phyloP scores from a whole-genome alignment of 2,329 filamentous ascomycete species.

The Lasiodiplodia theobromae region DNA sequence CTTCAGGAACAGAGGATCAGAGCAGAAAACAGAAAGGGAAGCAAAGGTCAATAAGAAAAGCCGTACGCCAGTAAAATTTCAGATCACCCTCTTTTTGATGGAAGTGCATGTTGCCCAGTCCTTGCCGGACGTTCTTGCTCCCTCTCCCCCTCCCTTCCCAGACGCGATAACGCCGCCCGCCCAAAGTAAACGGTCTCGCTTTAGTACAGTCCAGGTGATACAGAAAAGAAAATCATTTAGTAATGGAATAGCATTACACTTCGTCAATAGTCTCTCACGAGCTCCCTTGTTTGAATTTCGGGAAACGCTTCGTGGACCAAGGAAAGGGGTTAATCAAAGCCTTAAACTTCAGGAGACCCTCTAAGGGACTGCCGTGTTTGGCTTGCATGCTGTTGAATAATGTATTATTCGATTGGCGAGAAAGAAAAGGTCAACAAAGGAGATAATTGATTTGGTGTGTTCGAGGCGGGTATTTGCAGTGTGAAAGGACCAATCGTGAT shows the following conservation, averaged over 20 bases:
- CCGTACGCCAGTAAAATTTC: not conserved
- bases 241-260: slow-evolving; percentile 14
- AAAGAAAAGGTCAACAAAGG: slow-evolving; percentile 17
- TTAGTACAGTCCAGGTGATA: not conserved
- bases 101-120: not conserved
- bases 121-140: not conserved
- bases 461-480: slow-evolving; percentile 24
- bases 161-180: not conserved
- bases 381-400: slow-evolving; percentile 1
- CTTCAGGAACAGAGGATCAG: not conserved
- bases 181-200: not conserved
- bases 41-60: not conserved
- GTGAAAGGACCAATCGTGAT: not conserved
- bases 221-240: slow-evolving; percentile 5
- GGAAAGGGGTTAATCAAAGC: not conserved
- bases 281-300: not conserved
- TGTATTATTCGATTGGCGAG: not conserved
- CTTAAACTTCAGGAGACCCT: not conserved
- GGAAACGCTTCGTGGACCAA: slow-evolving; percentile 1
- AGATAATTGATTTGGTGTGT: slow-evolving; percentile 9
- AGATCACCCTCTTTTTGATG: not conserved
- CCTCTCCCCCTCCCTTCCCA: not conserved
- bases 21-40: not conserved
- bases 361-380: not conserved
- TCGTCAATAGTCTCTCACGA: not conserved